Evolutionary conservation across 78 protist species (phyloP), one percentile per base, ranked within the genome.

Genomic region (Pigoraptor vietnamica): DNA sequence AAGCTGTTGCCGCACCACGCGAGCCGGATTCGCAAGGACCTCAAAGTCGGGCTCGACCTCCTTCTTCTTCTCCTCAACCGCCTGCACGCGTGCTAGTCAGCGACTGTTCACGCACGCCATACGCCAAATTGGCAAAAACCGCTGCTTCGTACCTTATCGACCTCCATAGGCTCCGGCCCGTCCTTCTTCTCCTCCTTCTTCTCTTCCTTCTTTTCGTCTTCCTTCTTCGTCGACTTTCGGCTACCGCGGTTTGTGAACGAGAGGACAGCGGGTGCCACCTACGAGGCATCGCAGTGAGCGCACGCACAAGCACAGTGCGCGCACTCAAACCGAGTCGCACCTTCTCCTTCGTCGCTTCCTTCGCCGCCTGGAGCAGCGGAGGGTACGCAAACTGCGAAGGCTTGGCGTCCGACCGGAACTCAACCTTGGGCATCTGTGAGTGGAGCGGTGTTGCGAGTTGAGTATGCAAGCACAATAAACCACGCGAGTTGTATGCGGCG

Each of bases 361-460:
- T 93, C 19, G 95, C 92, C 33, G 88, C 89, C 81, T 37, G 92
- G 48, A 81, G 1, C 32, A 87, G 81, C 0, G 96, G 95, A 10
- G 99, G 99, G 92, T 98, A 98, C 2, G 98, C 99, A 89, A 96
- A 99, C 37, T 92, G 40, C 1, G 95, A 97, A 36, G 98, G 96
- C 83, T 40, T 86, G 10, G 95, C 93, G 82, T 93, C 89, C 34
- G 95, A 92, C 39, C 86, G 86, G 88, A 95, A 19, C 40, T 67
- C 24, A 32, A 91, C 25, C 40, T 82, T 40, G 33, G 91, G 94
- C 91, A 90, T 90, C 86, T 48, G 67, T 14, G 14, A 48, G 14
- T n/a, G n/a, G n/a, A n/a, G n/a, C n/a, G n/a, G n/a, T 40, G 56
- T 40, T 14, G 38, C 23, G 90, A 82, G 91, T 86, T 92, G 37